These are phyloP conservation scores for Penicillium malachiteum DNA, from an alignment of 495 filamentous ascomycete genomes.

Conservation along the genomic window DNA sequence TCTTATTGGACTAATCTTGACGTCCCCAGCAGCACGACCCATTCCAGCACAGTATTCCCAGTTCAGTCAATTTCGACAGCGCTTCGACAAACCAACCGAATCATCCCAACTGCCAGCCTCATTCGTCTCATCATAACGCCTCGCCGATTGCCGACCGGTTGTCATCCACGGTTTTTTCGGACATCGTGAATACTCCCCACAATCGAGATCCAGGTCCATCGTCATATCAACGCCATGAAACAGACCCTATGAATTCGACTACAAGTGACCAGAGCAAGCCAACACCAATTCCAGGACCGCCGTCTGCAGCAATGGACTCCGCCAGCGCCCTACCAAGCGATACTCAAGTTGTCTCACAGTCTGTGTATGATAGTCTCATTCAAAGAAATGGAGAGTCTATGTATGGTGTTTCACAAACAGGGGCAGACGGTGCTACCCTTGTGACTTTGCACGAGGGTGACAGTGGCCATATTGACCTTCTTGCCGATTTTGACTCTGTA, in stretches of 20 bases:
- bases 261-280: background rate
- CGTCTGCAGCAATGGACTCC: slow-evolving; percentile 33
- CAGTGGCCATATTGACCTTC: slow-evolving; percentile 49
- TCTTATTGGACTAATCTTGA: slow-evolving; percentile 34
- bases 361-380: slow-evolving; percentile 49
- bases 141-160: background rate
- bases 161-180: slow-evolving; percentile 7
- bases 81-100: slow-evolving; percentile 3
- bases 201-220: background rate
- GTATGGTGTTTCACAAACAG: slow-evolving; percentile 16
- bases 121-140: slow-evolving; percentile 9
- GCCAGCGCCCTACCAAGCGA: slow-evolving; percentile 40
- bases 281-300: slow-evolving; percentile 6
- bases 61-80: slow-evolving; percentile 11
- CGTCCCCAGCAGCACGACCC: slow-evolving; percentile 32
- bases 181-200: slow-evolving; percentile 4
- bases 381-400: slow-evolving; percentile 35
- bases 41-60: slow-evolving; percentile 22
- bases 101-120: background rate
- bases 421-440: slow-evolving; percentile 34
- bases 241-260: background rate
- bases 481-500: slow-evolving; percentile 38
- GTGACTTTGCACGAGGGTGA: slow-evolving; percentile 46
- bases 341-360: slow-evolving; percentile 55
- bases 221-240: slow-evolving; percentile 18